These are phyloP conservation scores for Elymus sibiricus DNA, from an alignment of 176 grass and related monocot genomes.

Conservation along the genomic window DNA sequence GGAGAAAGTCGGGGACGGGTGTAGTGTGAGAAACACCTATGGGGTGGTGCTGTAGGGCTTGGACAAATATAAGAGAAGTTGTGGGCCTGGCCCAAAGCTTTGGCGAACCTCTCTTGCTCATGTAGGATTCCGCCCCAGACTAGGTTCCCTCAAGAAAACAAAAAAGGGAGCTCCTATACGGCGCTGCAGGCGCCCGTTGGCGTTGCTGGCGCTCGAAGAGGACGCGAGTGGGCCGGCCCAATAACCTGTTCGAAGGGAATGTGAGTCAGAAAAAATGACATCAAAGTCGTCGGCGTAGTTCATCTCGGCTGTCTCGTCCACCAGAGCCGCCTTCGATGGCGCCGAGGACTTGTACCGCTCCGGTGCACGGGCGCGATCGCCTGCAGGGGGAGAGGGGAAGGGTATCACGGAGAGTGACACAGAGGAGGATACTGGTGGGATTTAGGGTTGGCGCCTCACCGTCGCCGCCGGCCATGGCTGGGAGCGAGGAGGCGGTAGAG, in stretches of 20 bases:
- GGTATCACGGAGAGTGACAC: neutral
- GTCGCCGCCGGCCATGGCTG: constrained; percentile 55
- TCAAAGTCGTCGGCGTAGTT: constrained; percentile 76
- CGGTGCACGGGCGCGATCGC: constrained; percentile 53
- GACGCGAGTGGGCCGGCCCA: too few relatives aligned
- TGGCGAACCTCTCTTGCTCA: neutral
- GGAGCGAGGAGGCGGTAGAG: constrained; percentile 1
- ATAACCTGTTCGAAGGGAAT: too few relatives aligned
- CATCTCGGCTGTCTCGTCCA: constrained; percentile 66
- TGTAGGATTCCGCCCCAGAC: too few relatives aligned
- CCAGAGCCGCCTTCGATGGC: constrained; percentile 46
- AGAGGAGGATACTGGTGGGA: neutral
- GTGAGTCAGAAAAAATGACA: too few relatives aligned
- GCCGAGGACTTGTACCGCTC: constrained; percentile 65
- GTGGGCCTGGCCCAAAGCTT: neutral
- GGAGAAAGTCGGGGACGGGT: neutral
- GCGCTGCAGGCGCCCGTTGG: too few relatives aligned
- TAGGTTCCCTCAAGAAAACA: too few relatives aligned
- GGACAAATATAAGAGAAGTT: neutral
- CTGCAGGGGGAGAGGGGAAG: constrained; percentile 27
- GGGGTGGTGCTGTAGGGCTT: neutral
- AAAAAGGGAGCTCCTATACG: too few relatives aligned
- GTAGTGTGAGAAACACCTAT: too few relatives aligned
- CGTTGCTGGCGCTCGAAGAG: too few relatives aligned
- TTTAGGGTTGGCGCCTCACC: constrained; percentile 36